These are phyloP conservation scores for Lippia alba DNA, from an alignment of 305 asterid species.

Conservation along the genomic window DNA sequence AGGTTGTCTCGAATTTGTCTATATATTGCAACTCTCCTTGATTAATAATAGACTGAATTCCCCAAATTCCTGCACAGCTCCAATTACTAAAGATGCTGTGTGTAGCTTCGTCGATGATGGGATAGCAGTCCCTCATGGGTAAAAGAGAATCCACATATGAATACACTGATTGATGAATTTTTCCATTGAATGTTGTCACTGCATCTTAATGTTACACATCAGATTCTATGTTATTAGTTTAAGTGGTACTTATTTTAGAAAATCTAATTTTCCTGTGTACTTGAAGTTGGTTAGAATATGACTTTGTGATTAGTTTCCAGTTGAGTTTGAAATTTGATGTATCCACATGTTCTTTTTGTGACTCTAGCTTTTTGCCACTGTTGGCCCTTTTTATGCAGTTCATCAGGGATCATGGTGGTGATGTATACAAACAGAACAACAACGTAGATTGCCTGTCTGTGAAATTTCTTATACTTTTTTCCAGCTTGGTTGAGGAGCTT, in stretches of 20 bases:
- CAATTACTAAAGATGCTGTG: background rate
- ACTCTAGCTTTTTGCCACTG: constrained; percentile 28
- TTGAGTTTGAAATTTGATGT: background rate
- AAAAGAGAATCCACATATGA: background rate
- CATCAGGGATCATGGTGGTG: constrained; percentile 60
- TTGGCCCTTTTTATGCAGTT: constrained; percentile 51
- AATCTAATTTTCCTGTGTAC: background rate
- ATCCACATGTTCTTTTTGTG: constrained; percentile 24
- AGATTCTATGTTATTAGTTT: constrained; percentile 9
- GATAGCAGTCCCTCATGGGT: background rate
- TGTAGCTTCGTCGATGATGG: background rate
- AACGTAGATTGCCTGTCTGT: constrained; percentile 58
- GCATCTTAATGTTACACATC: background rate
- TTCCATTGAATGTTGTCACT: background rate
- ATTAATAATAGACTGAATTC: too few relatives aligned
- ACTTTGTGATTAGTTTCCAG: constrained; percentile 1
- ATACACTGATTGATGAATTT: background rate
- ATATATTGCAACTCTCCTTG: too few relatives aligned
- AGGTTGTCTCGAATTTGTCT: too few relatives aligned
- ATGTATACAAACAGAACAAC: constrained; percentile 53
- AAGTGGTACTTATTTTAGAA: constrained; percentile 14
- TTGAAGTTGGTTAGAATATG: constrained; percentile 12
- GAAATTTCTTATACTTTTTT: constrained; percentile 76
- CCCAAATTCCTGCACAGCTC: background rate
- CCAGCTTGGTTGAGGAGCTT: constrained; percentile 80